Evolutionary conservation across 2,329 filamentous ascomycete genomes (phyloP).

Genomic region (Aureobasidium subglaciale): DNA sequence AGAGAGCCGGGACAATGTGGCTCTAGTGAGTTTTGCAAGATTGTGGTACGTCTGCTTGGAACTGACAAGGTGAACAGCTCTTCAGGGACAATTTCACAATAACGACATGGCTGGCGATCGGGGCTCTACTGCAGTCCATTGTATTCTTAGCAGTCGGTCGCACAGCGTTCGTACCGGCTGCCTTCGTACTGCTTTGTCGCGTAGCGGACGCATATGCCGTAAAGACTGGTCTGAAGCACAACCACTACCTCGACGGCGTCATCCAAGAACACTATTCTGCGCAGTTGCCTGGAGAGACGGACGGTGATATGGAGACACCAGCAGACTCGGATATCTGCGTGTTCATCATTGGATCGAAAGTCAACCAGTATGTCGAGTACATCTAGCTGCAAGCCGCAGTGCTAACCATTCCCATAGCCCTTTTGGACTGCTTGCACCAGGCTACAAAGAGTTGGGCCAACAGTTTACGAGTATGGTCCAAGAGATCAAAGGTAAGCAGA

Average conservation of each 20-base stretch:
- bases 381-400: not conserved
- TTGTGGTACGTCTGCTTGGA: not conserved
- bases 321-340: constrained; percentile 30
- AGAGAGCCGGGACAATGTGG: not conserved
- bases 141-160: constrained; percentile 30
- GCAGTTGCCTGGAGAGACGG: constrained; percentile 32
- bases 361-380: constrained; percentile 25
- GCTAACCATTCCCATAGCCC: constrained; percentile 28
- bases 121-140: constrained; percentile 33
- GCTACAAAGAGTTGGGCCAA: constrained; percentile 33
- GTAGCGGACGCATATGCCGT: constrained; percentile 30
- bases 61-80: constrained; percentile 18
- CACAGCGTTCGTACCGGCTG: constrained; percentile 31
- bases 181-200: constrained; percentile 29
- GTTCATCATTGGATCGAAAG: constrained; percentile 33
- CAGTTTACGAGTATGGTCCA: constrained; percentile 36
- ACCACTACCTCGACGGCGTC: constrained; percentile 32
- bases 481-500: constrained; percentile 21
- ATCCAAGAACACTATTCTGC: constrained; percentile 31
- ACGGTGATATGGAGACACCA: constrained; percentile 27
- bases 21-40: not conserved
- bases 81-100: constrained; percentile 34
- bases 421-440: constrained; percentile 43
- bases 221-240: constrained; percentile 28
- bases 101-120: constrained; percentile 36